These are phyloP conservation scores for Saccharomycopsis javanensis DNA, from an alignment of 805 yeast genomes.

Conservation along the genomic window DNA sequence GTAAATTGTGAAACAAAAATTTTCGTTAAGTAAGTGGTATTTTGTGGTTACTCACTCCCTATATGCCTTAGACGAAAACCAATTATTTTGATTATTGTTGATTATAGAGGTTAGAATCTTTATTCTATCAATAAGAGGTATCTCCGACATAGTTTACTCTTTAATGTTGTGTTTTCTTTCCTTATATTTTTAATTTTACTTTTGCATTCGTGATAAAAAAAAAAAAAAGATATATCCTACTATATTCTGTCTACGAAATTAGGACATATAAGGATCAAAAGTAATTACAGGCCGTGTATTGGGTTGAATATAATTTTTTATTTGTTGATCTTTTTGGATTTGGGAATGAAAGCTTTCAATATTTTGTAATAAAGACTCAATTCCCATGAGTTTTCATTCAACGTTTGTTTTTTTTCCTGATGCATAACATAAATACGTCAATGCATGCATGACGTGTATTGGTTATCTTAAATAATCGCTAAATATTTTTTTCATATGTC, in stretches of 20 bases:
- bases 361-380: not conserved
- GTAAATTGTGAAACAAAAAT: not conserved
- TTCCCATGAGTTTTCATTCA: not conserved
- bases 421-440: not conserved
- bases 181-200: not conserved
- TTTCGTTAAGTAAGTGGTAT: not conserved
- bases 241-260: no score
- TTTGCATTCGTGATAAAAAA: no score
- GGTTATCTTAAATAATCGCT: not conserved
- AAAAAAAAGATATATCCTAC: no score
- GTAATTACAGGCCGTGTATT: no score
- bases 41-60: not conserved
- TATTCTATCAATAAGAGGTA: not conserved
- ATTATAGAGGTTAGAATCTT: not conserved
- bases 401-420: not conserved
- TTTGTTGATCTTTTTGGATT: not conserved
- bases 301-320: no score
- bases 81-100: not conserved
- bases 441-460: not conserved
- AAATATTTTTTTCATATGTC: no score
- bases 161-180: no score
- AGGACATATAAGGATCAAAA: no score
- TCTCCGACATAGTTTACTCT: not conserved
- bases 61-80: not conserved
- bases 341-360: not conserved